phyloP scores from a whole-genome alignment of 495 filamentous ascomycete species.

The Penicillium salamii region DNA sequence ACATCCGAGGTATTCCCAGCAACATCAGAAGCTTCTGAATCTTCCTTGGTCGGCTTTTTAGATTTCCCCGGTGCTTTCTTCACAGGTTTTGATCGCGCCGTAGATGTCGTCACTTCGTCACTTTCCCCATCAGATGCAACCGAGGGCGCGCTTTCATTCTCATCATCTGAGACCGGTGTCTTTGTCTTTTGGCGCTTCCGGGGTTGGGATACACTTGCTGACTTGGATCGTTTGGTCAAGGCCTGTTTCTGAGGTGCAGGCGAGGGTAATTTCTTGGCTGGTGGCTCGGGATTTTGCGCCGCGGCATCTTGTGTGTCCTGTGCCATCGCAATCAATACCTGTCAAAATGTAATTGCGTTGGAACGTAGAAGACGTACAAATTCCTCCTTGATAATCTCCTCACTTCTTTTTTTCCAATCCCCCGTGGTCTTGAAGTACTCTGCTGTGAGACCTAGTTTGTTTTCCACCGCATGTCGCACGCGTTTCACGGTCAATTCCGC shows the following conservation, averaged over 20 bases:
- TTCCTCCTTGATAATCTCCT: constrained; percentile 65
- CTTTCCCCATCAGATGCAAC: constrained; percentile 13
- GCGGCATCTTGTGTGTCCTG: constrained; percentile 33
- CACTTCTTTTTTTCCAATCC: constrained; percentile 79
- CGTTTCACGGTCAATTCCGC: constrained; percentile 74
- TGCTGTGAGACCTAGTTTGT: constrained; percentile 58
- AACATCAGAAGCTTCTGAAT: constrained; percentile 22
- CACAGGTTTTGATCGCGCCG: constrained; percentile 16
- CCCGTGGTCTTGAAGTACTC: constrained; percentile 65
- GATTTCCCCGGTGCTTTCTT: constrained; percentile 29
- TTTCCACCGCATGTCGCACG: constrained; percentile 65
- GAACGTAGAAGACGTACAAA: constrained; percentile 53
- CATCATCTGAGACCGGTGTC: constrained; percentile 29
- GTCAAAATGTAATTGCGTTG: neutral
- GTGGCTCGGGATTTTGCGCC: constrained; percentile 7
- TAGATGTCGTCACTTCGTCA: constrained; percentile 26
- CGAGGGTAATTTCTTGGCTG: constrained; percentile 7
- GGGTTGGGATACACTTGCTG: constrained; percentile 17
- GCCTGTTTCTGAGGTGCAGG: constrained; percentile 24
- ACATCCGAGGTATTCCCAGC: constrained; percentile 14
- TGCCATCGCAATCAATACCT: constrained; percentile 9
- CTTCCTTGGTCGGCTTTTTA: constrained; percentile 27
- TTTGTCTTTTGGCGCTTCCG: constrained; percentile 39
- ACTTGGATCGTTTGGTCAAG: constrained; percentile 28
- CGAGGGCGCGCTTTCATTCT: constrained; percentile 20